phyloP scores from a whole-genome alignment of 1,284 basidiomycete genomes.

The Acaromyces ingoldii region DNA sequence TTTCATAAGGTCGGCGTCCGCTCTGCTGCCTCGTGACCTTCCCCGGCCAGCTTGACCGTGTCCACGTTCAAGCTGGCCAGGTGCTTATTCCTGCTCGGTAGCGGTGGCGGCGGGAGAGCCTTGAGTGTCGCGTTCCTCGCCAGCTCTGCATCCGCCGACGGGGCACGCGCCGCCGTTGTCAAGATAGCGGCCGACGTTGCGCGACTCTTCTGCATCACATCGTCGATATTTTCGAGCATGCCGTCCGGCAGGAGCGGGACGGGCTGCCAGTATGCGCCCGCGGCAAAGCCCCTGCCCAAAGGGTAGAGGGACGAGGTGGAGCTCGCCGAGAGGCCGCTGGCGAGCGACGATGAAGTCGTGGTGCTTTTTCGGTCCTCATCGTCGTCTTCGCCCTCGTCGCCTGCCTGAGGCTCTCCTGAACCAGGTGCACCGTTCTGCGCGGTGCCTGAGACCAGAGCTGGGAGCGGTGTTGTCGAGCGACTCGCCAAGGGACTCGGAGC shows the following conservation, averaged over 20 bases:
- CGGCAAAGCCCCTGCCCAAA: conserved; percentile 32
- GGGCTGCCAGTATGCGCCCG: conserved; percentile 35
- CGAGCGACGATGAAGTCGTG: conserved; percentile 6
- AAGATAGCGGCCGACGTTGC: no score
- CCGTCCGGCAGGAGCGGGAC: conserved; percentile 35
- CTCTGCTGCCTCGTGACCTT: no score
- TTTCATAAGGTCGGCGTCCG: no score
- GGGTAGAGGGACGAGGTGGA: conserved; percentile 28
- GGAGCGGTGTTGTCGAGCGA: neutral
- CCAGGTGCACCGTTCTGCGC: neutral
- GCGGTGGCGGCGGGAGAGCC: no score
- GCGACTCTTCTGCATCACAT: conserved; percentile 3
- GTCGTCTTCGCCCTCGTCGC: conserved; percentile 10
- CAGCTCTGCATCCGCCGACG: no score
- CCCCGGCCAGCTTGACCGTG: no score
- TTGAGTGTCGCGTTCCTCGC: no score
- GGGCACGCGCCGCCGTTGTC: no score
- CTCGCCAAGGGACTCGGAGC: neutral
- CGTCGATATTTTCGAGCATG: conserved; percentile 24
- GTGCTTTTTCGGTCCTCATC: conserved; percentile 11
- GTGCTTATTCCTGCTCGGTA: no score
- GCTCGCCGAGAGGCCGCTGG: neutral
- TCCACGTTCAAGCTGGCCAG: no score
- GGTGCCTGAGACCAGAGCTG: neutral
- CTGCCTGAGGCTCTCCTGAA: no score